Base-by-base conservation (phyloP, 176 grass and related monocot genomes). In the Carex parvula region DNA sequence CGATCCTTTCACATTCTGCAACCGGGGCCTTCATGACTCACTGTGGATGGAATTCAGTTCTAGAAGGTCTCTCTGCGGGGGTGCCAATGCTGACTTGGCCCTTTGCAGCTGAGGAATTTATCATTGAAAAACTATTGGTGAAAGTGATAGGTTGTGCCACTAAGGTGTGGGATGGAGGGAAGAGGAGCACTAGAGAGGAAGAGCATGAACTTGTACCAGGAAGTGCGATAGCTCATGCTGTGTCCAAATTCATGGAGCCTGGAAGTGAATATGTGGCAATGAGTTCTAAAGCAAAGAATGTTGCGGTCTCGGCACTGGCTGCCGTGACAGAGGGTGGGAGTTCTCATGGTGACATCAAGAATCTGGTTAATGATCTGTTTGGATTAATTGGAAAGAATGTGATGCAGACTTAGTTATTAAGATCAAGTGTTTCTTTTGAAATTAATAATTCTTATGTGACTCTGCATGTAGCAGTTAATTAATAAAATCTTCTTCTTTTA, bases 31-130 rank as follows among this genome's bases (percentile, higher is more conserved):
- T 93, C 76, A n/a, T 93, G 84, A 90, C 86, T 68, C 88, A 90
- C 79, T 93, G 91, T 72, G 86, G 88, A 0, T 90, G 86, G 86
- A 90, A 90, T 86, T 90, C 91, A 33, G 37, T 91, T 65, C 87
- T 97, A 12, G 94, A 94, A 33, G 88, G 91, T 3, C 68, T 72
- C 21, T 18, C 90, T 15, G 88, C 90, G 1, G 94, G 90, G 8
- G 80, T 92, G 52, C 87, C 88, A 5, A 86, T 92, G 76, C 83
- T 97, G 21, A 92, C 94, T 0, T 97, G 94, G 94, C 94, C 94
- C 22, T 72, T 94, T 37, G 90, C 90, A 71, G 89, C 86, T 52
- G 92, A 94, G 88, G 90, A 97, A 67, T 97, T 97, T 89, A 92
- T 94, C 84, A 94, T 90, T 56, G 94, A 94, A 84, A 65, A 82